Percentiles rank a stretch among this genome's conserved stretches.
These are phyloP conservation scores for Teratosphaeria viscida DNA, from an alignment of 2,329 filamentous ascomycete species.

Conservation along the genomic window DNA sequence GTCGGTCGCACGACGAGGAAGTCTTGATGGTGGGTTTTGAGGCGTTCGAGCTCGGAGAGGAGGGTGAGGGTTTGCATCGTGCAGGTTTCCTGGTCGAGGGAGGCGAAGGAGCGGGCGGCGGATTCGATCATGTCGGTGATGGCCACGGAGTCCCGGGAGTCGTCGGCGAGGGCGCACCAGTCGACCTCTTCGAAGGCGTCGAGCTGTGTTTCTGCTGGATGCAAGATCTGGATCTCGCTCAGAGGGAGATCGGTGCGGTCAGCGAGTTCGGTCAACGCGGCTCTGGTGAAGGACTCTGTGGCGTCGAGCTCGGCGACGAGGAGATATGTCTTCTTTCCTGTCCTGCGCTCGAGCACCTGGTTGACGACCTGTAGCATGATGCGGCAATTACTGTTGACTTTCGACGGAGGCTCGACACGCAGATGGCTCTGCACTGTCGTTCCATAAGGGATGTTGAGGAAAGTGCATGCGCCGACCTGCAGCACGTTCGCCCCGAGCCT, in stretches of 20 bases:
- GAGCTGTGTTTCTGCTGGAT: constrained; percentile 1
- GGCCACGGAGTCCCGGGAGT: constrained; percentile 10
- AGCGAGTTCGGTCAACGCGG: constrained; percentile 19
- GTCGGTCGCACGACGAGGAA: constrained; percentile 17
- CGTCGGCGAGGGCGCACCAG: constrained; percentile 19
- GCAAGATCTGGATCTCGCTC: constrained; percentile 12
- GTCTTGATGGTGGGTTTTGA: constrained; percentile 16
- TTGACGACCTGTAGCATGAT: constrained; percentile 20
- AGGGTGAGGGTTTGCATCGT: constrained; percentile 14
- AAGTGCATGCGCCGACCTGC: constrained; percentile 16
- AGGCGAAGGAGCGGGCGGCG: constrained; percentile 4
- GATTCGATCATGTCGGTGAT: constrained; percentile 8
- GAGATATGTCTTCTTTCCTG: constrained; percentile 13
- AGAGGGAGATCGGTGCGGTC: constrained; percentile 4
- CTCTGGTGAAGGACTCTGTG: constrained; percentile 14
- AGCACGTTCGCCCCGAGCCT: constrained; percentile 10
- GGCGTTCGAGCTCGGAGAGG: constrained; percentile 13
- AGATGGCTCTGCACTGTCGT: constrained; percentile 16
- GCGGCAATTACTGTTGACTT: constrained; percentile 3
- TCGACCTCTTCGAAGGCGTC: constrained; percentile 8
- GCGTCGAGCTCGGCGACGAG: constrained; percentile 21
- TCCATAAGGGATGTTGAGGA: constrained; percentile 20
- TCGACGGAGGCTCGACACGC: constrained; percentile 10
- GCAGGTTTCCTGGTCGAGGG: constrained; percentile 10
- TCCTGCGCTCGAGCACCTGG: constrained; percentile 17